phyloP scores from a whole-genome alignment of 768 basidiomycete species.

The Mrakia frigida region DNA sequence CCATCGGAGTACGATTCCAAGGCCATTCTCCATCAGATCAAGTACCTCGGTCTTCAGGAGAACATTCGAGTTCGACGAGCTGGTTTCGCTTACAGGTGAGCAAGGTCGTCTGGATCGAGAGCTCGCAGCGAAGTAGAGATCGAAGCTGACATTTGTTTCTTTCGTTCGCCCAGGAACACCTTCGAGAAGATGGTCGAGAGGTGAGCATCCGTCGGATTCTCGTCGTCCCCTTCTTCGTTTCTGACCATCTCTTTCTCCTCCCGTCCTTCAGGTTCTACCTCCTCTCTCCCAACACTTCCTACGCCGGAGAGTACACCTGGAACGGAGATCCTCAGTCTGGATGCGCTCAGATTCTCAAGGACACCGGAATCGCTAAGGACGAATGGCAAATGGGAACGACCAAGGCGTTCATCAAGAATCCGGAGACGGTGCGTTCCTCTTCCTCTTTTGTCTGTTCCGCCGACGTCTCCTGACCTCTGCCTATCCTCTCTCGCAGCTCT shows the following conservation, averaged over 20 bases:
- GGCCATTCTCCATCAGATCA: conserved; percentile 96
- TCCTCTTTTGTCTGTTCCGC: not conserved
- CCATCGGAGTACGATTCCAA: conserved; percentile 86
- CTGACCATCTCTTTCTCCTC: conserved; percentile 5
- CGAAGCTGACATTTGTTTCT: not conserved
- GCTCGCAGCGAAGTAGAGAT: too few species aligned
- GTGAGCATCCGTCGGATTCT: conserved; percentile 30
- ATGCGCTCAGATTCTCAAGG: conserved; percentile 84
- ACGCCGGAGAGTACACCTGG: conserved; percentile 99
- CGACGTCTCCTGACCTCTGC: not conserved
- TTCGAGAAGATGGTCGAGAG: conserved; percentile 99
- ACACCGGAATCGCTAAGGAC: conserved; percentile 90
- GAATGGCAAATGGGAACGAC: conserved; percentile 99
- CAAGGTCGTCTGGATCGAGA: not conserved
- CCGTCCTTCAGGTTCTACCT: conserved; percentile 64
- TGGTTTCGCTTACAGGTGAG: conserved; percentile 75
- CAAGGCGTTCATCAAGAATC: conserved; percentile 99
- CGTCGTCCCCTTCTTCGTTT: not conserved
- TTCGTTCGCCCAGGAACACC: conserved; percentile 59
- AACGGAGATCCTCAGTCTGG: conserved; percentile 81
- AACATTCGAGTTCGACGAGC: conserved; percentile 96
- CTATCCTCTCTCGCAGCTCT: conserved; percentile 56
- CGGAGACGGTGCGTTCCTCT: conserved; percentile 69
- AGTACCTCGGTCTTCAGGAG: conserved; percentile 96
- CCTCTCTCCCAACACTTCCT: conserved; percentile 87